Conservation (phyloP, 2,329 filamentous ascomycete genomes). For the Talaromyces albobiverticillius region DNA sequence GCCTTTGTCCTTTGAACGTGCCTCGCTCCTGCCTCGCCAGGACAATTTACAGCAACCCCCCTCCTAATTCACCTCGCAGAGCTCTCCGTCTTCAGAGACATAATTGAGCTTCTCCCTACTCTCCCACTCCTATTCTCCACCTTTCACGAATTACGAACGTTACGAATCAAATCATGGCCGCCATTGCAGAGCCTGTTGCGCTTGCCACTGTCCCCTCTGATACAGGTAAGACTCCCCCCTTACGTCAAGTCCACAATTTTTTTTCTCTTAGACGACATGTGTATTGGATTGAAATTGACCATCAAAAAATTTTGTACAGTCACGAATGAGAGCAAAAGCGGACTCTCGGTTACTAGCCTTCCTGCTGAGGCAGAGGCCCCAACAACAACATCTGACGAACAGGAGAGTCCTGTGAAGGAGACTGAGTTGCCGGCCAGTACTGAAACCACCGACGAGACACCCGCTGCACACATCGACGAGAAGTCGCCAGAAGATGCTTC, state of each 20-base stretch:
- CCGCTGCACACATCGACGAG: constrained; percentile 9
- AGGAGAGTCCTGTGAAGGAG: constrained; percentile 15
- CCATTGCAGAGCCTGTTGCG: constrained; percentile 11
- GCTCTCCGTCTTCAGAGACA: not conserved
- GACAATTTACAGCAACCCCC: not conserved
- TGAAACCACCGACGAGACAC: constrained; percentile 9
- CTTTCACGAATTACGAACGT: constrained; percentile 10
- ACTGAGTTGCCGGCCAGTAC: not conserved
- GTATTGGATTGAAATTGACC: not conserved
- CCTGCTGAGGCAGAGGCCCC: constrained; percentile 11
- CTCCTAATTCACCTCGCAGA: not conserved
- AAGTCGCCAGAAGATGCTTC: constrained; percentile 1
- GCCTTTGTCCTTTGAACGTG: not conserved
- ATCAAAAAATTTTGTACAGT: constrained; percentile 1
- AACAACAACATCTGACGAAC: constrained; percentile 7
- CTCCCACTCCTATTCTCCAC: not conserved
- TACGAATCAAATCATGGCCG: constrained; percentile 11
- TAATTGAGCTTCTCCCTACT: not conserved
- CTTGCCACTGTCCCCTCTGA: constrained; percentile 6
- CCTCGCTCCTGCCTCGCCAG: not conserved
- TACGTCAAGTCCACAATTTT: not conserved
- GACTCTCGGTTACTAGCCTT: constrained; percentile 7
- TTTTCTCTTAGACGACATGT: not conserved
- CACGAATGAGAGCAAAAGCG: constrained; percentile 11
- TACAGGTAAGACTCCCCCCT: constrained; percentile 1